Base-by-base conservation (phyloP, 2,329 filamentous ascomycete species). In the Colletotrichum phormii region DNA sequence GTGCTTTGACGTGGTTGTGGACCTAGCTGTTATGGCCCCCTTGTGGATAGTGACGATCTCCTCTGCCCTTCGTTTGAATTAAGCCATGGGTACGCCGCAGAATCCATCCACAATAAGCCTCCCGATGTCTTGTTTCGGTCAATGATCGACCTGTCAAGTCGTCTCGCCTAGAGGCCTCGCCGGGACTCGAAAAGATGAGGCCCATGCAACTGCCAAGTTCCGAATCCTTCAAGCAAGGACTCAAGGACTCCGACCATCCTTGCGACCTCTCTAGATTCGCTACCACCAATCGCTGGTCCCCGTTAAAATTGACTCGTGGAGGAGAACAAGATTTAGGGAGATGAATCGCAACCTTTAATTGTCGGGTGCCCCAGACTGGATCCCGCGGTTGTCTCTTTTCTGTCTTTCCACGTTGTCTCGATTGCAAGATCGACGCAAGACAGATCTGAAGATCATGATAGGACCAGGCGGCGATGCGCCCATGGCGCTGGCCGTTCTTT, bases 401-500 rank as follows among this genome's bases (percentile, higher is more conserved):
- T 24, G n/a, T 57, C 49, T 46, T 37, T 57, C 54, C 37, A 29
- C 13, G 12, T 55, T 35, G 59, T 55, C 49, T 37, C 55, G 37
- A 12, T 22, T 69, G 53, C 26, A 54, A 69, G 59, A 55, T 60
- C 59, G 11, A 55, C 53, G 67, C 67, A 26, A 9, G 24, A 49
- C 42, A 7, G 42, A 49, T 46, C 42, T 18, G 42, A 18, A 63
- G 24, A 72, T 60, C n/a, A 74, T 74, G 72, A 72, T 74, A n/a
- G 63, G 54, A 54, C 72, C 63, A 49, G 72, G 72, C 37, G 72
- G 72, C 29, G 72, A 74, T 24, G 71, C 71, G 68, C 71, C 71
- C 46, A 72, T 74, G 67, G 64, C 60, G 22, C 68, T 74, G 22
- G 67, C 58, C 35, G 77, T 81, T 64, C 80, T 81, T 73, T 81